A percentile compares a stretch with the other conserved stretches of the same genome.
Conservation (phyloP, 495 filamentous ascomycete species). For the Evernia prunastri region DNA sequence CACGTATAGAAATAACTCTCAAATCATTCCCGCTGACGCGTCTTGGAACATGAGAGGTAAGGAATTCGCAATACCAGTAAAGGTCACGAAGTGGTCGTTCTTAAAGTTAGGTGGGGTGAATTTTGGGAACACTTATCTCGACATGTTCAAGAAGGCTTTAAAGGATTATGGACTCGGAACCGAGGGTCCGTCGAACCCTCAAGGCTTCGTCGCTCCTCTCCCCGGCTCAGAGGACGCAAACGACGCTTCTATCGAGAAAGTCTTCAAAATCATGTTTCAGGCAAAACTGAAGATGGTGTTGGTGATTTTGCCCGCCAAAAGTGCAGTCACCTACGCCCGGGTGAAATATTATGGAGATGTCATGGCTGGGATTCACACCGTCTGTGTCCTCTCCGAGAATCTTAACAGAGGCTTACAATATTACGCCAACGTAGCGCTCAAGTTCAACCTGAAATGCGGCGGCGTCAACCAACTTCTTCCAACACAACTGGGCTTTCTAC, state of each 20-base stretch:
- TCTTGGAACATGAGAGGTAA: slow-evolving; percentile 49
- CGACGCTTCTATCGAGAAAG: slow-evolving; percentile 6
- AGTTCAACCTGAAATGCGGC: slow-evolving; percentile 81
- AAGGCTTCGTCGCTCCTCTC: not conserved
- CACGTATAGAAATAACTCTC: slow-evolving; percentile 38
- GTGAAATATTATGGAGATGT: slow-evolving; percentile 66
- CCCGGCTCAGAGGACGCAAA: slow-evolving; percentile 10
- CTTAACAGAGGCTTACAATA: slow-evolving; percentile 50
- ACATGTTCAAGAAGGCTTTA: slow-evolving; percentile 4
- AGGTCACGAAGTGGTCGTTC: slow-evolving; percentile 12
- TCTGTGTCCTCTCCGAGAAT: slow-evolving; percentile 46
- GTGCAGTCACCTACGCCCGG: slow-evolving; percentile 52
- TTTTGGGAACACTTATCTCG: not conserved
- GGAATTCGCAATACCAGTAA: slow-evolving; percentile 1
- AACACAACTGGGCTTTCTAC: slow-evolving; percentile 50
- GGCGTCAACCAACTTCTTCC: slow-evolving; percentile 65
- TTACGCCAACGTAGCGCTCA: slow-evolving; percentile 69
- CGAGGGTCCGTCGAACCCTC: not conserved
- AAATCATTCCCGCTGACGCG: slow-evolving; percentile 32
- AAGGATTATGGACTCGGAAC: slow-evolving; percentile 3
- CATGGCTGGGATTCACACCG: slow-evolving; percentile 53
- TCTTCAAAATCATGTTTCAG: not conserved
- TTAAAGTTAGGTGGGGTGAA: not conserved
- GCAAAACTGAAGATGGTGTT: not conserved
- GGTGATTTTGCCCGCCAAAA: slow-evolving; percentile 30